Evolutionary conservation across 2,329 filamentous ascomycete species (phyloP).

Genomic region (Ophiostoma triangulosporum): DNA sequence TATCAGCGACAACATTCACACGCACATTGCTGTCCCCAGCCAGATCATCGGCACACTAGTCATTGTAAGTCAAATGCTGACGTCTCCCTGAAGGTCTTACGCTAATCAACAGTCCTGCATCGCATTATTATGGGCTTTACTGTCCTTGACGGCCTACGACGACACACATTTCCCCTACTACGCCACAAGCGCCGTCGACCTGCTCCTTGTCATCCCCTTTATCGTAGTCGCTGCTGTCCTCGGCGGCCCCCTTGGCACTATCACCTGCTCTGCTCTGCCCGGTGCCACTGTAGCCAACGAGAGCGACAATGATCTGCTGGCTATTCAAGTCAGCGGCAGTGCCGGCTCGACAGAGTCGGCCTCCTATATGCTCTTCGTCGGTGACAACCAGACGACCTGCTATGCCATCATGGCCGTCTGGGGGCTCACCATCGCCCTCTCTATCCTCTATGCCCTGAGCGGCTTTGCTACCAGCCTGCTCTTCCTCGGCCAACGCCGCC

Average conservation of each 20-base stretch:
- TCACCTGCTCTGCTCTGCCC: conserved; percentile 50
- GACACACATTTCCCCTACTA: conserved; percentile 67
- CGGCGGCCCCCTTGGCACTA: conserved; percentile 66
- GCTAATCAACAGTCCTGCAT: conserved; percentile 52
- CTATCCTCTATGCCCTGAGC: conserved; percentile 55
- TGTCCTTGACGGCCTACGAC: conserved; percentile 28
- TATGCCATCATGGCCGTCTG: conserved; percentile 77
- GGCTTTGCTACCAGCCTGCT: conserved; percentile 44
- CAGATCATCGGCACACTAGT: conserved; percentile 67
- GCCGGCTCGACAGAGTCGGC: conserved; percentile 11
- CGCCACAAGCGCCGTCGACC: conserved; percentile 52
- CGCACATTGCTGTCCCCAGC: conserved; percentile 50
- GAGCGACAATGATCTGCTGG: conserved; percentile 31
- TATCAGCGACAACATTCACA: conserved; percentile 58
- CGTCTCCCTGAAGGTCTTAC: no score
- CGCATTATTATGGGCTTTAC: conserved; percentile 62
- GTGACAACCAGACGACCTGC: conserved; percentile 50
- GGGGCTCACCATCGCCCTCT: conserved; percentile 71
- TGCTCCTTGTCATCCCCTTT: conserved; percentile 58
- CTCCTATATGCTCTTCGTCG: conserved; percentile 35
- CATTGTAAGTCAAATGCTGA: conserved; percentile 58
- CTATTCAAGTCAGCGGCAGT: conserved; percentile 21
- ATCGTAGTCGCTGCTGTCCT: conserved; percentile 65
- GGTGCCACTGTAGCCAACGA: conserved; percentile 25
- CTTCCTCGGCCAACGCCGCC: conserved; percentile 41